These are phyloP conservation scores for Truncatella angustata DNA, from an alignment of 2,329 filamentous ascomycete genomes.

Conservation along the genomic window DNA sequence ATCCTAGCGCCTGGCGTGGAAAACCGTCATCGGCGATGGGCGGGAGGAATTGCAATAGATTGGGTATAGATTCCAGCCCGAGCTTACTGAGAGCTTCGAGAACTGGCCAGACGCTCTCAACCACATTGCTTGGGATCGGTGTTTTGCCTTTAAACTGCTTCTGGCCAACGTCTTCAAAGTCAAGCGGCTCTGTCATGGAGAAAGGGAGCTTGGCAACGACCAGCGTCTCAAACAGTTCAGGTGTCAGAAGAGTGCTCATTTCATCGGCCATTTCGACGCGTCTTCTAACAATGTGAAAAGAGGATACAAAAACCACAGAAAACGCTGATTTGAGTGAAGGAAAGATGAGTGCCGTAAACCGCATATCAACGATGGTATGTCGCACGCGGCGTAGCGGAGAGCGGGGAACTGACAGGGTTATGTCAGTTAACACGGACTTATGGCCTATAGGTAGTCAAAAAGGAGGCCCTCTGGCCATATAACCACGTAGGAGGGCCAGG, in stretches of 20 bases:
- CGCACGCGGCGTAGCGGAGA: neutral
- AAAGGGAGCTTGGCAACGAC: neutral
- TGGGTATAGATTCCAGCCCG: too few relatives aligned
- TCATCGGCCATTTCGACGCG: slow-evolving; percentile 1
- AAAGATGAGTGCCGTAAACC: neutral
- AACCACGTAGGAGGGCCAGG: neutral
- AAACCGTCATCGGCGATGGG: too few relatives aligned
- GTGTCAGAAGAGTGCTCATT: neutral
- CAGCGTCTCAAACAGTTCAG: neutral
- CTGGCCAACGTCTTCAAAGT: too few relatives aligned
- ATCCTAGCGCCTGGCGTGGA: too few relatives aligned
- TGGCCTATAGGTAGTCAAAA: neutral
- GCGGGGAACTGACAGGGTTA: slow-evolving; percentile 5
- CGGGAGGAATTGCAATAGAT: too few relatives aligned
- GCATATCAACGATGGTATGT: neutral
- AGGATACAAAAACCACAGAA: neutral
- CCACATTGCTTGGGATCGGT: too few relatives aligned
- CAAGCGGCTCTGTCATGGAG: neutral
- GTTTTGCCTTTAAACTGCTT: too few relatives aligned
- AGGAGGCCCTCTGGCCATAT: neutral
- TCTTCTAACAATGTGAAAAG: neutral
- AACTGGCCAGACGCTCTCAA: too few relatives aligned
- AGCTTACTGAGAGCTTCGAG: too few relatives aligned
- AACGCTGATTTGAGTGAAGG: neutral
- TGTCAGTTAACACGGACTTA: neutral